A percentile compares a stretch with the other conserved stretches of the same genome.
These are phyloP conservation scores for Daldinia caldariorum DNA, from an alignment of 495 filamentous ascomycete species.

Conservation along the genomic window DNA sequence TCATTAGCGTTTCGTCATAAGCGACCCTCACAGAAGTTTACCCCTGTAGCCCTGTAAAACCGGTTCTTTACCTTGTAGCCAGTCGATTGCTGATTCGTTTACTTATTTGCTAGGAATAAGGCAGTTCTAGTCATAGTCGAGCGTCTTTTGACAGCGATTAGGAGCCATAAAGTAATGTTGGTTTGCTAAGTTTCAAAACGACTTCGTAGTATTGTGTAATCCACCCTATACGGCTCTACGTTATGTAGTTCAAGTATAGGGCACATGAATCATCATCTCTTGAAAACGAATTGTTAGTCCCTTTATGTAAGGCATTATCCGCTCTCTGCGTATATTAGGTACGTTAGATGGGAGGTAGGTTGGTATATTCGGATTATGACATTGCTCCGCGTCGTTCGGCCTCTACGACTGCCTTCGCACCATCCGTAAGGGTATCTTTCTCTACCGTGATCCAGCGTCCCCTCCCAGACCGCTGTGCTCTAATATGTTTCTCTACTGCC, in stretches of 20 bases:
- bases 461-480: conserved; percentile 46
- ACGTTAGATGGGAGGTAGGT: neutral
- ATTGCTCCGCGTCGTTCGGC: conserved; percentile 2
- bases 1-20: conserved; percentile 37
- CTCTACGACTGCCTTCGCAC: conserved; percentile 20
- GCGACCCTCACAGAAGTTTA: conserved; percentile 21
- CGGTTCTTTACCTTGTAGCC: conserved; percentile 33
- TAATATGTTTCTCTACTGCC: conserved; percentile 53
- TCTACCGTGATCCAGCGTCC: conserved; percentile 55
- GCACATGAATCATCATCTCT: too few species aligned
- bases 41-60: conserved; percentile 41
- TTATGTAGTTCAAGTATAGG: too few species aligned
- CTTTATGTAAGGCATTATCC: neutral
- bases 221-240: too few species aligned
- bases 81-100: conserved; percentile 20
- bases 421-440: conserved; percentile 43
- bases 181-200: conserved; percentile 20
- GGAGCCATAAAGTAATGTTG: conserved; percentile 14
- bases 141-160: conserved; percentile 9
- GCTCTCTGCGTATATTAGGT: neutral
- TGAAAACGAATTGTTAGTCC: too few species aligned
- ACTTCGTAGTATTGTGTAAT: neutral
- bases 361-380: too few species aligned
- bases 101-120: conserved; percentile 2
- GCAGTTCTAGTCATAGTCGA: conserved; percentile 4